These are phyloP conservation scores for Rachicladosporium sp. DNA, from an alignment of 2,329 filamentous ascomycete genomes.

Conservation along the genomic window DNA sequence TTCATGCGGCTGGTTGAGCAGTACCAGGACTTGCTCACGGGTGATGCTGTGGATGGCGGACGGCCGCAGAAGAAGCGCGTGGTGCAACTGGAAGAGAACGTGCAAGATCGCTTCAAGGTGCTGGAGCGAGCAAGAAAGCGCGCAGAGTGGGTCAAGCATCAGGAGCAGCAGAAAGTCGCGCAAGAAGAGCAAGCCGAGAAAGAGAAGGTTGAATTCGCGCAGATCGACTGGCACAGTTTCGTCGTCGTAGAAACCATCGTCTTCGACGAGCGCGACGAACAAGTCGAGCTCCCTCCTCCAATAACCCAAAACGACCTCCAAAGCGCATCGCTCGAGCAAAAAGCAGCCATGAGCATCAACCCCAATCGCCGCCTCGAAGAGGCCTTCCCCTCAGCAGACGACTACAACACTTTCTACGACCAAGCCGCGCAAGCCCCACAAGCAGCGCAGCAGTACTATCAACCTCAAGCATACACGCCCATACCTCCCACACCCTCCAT, in stretches of 20 bases:
- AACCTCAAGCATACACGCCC: slow-evolving; percentile 8
- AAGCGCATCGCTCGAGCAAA: slow-evolving; percentile 87
- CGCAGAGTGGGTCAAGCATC: slow-evolving; percentile 74
- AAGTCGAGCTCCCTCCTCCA: slow-evolving; percentile 73
- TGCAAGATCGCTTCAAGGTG: slow-evolving; percentile 67
- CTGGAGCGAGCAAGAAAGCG: slow-evolving; percentile 71
- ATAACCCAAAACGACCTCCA: slow-evolving; percentile 84
- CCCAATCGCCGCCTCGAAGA: slow-evolving; percentile 82
- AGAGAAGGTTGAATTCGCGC: slow-evolving; percentile 62
- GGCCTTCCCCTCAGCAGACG: slow-evolving; percentile 68
- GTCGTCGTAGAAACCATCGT: slow-evolving; percentile 88
- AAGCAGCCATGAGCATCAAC: slow-evolving; percentile 77
- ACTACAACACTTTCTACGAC: slow-evolving; percentile 33
- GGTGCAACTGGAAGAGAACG: slow-evolving; percentile 59
- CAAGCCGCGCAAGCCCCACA: slow-evolving; percentile 12
- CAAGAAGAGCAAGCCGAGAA: slow-evolving; percentile 80
- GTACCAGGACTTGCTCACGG: slow-evolving; percentile 67
- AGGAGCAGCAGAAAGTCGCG: slow-evolving; percentile 74
- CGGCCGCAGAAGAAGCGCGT: slow-evolving; percentile 62
- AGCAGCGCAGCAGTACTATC: slow-evolving; percentile 11
- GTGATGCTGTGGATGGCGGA: slow-evolving; percentile 55
- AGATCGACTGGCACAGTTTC: slow-evolving; percentile 98
- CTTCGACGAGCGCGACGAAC: slow-evolving; percentile 81
- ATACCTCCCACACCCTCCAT: slow-evolving; percentile 10
- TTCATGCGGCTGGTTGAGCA: slow-evolving; percentile 89